Conservation (phyloP, 2,329 filamentous ascomycete species). For the Monosporascus sp. region DNA sequence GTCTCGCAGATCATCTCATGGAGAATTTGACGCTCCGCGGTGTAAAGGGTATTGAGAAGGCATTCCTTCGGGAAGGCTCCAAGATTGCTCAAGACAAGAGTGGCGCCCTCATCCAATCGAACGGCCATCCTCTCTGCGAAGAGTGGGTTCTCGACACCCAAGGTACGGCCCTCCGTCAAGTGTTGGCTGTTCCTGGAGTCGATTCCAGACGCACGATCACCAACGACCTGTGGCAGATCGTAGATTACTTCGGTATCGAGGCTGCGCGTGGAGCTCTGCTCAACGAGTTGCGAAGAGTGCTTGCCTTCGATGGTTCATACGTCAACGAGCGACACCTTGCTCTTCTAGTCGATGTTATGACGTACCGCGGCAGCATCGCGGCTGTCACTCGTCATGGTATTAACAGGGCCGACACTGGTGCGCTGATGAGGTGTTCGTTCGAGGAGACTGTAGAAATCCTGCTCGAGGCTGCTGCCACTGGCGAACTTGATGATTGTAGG, state of each 20-base stretch:
- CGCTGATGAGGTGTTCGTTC: constrained; percentile 98
- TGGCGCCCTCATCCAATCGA: constrained; percentile 68
- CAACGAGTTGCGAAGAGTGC: constrained; percentile 81
- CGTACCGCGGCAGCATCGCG: constrained; percentile 86
- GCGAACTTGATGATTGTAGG: constrained; percentile 94
- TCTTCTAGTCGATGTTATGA: constrained; percentile 96
- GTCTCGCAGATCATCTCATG: constrained; percentile 83
- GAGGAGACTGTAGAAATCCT: constrained; percentile 99
- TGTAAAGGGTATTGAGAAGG: constrained; percentile 80
- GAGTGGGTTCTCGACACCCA: constrained; percentile 97
- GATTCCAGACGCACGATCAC: constrained; percentile 82
- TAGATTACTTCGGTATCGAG: constrained; percentile 94
- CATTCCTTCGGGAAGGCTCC: constrained; percentile 82
- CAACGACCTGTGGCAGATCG: constrained; percentile 92
- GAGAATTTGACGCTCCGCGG: constrained; percentile 88
- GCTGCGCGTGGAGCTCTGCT: constrained; percentile 83
- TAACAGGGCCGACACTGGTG: constrained; percentile 95
- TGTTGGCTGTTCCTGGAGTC: constrained; percentile 82
- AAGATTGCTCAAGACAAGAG: constrained; percentile 62
- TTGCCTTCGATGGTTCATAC: constrained; percentile 98
- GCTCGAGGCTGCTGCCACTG: constrained; percentile 87
- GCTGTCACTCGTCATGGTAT: constrained; percentile 98
- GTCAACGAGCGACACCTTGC: constrained; percentile 98
- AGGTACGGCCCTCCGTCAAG: constrained; percentile 78
- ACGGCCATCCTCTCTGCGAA: constrained; percentile 68